Percentiles rank a stretch among this genome's conserved stretches.
These are phyloP conservation scores for Escallonia herrerae DNA, from an alignment of 129 eudicot species.

Conservation along the genomic window DNA sequence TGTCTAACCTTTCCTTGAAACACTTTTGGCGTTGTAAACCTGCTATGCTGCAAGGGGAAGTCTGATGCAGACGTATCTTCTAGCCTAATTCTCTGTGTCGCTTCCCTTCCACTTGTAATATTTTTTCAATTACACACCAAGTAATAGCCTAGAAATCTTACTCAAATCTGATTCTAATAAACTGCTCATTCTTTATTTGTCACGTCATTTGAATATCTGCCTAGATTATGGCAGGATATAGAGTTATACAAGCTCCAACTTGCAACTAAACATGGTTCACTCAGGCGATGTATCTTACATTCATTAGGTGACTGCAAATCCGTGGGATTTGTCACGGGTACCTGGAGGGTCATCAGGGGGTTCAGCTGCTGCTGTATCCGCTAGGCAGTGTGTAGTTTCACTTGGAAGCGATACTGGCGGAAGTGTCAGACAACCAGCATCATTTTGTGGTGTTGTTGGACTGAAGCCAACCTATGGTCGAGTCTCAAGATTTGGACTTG, in stretches of 20 bases:
- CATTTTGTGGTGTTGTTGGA: slow-evolving; percentile 98
- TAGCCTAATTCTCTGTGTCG: too few relatives aligned
- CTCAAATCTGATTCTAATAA: too few relatives aligned
- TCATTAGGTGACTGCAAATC: slow-evolving; percentile 94
- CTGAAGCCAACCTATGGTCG: slow-evolving; percentile 97
- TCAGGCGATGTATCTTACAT: slow-evolving; percentile 41
- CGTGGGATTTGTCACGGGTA: slow-evolving; percentile 92
- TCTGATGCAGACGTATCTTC: too few relatives aligned
- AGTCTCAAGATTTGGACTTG: slow-evolving; percentile 92
- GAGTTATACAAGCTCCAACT: background rate
- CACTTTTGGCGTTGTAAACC: too few relatives aligned
- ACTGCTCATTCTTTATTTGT: too few relatives aligned
- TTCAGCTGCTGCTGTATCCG: slow-evolving; percentile 97
- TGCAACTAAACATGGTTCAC: slow-evolving; percentile 29
- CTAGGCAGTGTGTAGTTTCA: slow-evolving; percentile 93
- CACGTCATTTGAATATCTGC: too few relatives aligned
- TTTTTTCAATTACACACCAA: too few relatives aligned
- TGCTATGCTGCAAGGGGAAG: too few relatives aligned
- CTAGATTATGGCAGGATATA: too few relatives aligned
- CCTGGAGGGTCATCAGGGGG: slow-evolving; percentile 99
- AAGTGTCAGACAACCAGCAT: slow-evolving; percentile 99
- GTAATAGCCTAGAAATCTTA: too few relatives aligned
- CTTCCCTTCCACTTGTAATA: too few relatives aligned
- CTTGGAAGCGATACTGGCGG: slow-evolving; percentile 99
- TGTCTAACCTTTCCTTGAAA: too few relatives aligned